These are phyloP conservation scores for Ichthyophthirius multifiliis DNA, from an alignment of 169 alveolate species.

Conservation along the genomic window DNA sequence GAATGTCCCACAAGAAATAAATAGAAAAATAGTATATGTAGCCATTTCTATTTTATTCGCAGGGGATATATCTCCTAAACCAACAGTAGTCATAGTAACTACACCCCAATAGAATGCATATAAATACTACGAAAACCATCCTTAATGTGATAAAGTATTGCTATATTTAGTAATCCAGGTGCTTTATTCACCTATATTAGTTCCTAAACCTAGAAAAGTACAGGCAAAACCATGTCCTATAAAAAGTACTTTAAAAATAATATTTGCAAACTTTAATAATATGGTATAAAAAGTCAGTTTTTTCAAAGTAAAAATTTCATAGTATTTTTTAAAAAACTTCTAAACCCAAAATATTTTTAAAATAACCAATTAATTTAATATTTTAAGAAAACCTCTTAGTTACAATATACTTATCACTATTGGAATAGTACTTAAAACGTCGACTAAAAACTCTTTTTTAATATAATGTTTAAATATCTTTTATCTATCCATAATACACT, in stretches of 20 bases:
- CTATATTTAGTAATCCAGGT: not conserved
- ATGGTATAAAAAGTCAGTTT: not conserved
- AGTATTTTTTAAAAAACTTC: not conserved
- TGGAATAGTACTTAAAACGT: not conserved
- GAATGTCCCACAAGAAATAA: not conserved
- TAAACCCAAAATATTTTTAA: not conserved
- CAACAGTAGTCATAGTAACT: conserved; percentile 35
- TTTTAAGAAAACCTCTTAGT: not conserved
- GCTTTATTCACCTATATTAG: not conserved
- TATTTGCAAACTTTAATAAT: not conserved
- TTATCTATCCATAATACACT: conserved; percentile 1
- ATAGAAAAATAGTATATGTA: not conserved
- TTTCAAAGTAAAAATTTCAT: too few relatives aligned
- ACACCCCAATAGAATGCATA: conserved; percentile 17
- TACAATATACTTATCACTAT: not conserved
- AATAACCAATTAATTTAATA: not conserved
- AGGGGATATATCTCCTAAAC: conserved; percentile 19
- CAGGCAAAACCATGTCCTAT: not conserved
- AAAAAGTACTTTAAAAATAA: not conserved
- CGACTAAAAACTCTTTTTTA: not conserved
- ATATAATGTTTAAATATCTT: not conserved
- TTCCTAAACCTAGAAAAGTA: not conserved
- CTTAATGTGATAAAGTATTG: not conserved
- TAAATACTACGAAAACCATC: conserved; percentile 1
- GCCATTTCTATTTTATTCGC: not conserved